These are phyloP conservation scores for Penstemon barbatus DNA, from an alignment of 257 asterid genomes.

Conservation along the genomic window DNA sequence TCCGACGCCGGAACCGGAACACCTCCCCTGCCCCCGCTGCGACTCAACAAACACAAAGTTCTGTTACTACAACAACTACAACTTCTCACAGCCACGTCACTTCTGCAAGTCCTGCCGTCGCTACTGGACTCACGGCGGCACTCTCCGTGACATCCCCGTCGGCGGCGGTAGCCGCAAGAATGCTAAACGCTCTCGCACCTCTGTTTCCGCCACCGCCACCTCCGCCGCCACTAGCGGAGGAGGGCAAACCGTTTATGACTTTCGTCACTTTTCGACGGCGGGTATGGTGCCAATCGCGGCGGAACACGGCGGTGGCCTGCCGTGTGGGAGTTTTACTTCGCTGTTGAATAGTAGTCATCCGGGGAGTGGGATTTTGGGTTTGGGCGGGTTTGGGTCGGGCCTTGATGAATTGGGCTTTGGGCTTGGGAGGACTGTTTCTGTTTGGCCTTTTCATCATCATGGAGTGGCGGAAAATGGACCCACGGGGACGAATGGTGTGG, in stretches of 20 bases:
- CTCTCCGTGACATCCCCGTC: conserved; percentile 87
- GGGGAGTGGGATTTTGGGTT: conserved; percentile 56
- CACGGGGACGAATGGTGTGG: conserved; percentile 25
- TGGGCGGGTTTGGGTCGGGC: conserved; percentile 69
- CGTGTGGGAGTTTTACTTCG: conserved; percentile 70
- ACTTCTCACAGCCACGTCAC: conserved; percentile 91
- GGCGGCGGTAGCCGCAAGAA: conserved; percentile 94
- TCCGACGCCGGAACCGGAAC: conserved; percentile 84
- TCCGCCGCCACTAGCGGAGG: conserved; percentile 8
- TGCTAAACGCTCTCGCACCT: conserved; percentile 77
- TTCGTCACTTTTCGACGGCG: conserved; percentile 49
- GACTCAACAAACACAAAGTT: conserved; percentile 90
- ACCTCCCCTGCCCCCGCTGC: conserved; percentile 93
- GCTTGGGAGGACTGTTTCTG: conserved; percentile 52
- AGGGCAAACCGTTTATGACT: conserved; percentile 31
- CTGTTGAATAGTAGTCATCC: conserved; percentile 45
- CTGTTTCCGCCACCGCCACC: conserved; percentile 8
- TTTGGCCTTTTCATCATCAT: conserved; percentile 50
- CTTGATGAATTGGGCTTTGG: conserved; percentile 68
- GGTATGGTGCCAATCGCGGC: conserved; percentile 34
- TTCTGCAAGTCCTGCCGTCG: conserved; percentile 97
- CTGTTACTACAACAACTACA: conserved; percentile 96
- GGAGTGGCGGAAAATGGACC: conserved; percentile 51
- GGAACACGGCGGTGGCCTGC: conserved; percentile 29
- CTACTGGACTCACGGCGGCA: conserved; percentile 98